Percentiles rank a stretch among this genome's conserved stretches.
These are phyloP conservation scores for Vitis amurensis DNA, from an alignment of 164 flowering plant genomes.

Conservation along the genomic window DNA sequence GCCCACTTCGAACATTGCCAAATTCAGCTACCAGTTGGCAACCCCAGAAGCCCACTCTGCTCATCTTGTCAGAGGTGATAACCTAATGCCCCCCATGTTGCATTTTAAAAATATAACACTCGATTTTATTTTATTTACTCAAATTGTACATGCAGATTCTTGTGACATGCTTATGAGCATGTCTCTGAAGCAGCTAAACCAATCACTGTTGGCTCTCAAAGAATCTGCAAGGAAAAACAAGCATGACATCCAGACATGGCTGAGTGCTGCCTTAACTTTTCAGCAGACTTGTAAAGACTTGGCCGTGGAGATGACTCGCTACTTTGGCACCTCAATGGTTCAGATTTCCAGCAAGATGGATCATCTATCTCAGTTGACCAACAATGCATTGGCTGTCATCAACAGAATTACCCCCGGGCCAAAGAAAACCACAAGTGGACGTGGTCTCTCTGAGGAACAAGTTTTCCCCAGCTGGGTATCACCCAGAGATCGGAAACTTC, in stretches of 20 bases:
- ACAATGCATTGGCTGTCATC: conserved; percentile 47
- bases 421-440: background rate
- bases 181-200: conserved; percentile 39
- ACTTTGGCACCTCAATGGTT: background rate
- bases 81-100: background rate
- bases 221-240: conserved; percentile 29
- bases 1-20: conserved; percentile 10
- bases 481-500: conserved; percentile 32
- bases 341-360: conserved; percentile 35
- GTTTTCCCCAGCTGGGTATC: conserved; percentile 40
- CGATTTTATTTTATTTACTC: background rate
- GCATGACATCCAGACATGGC: conserved; percentile 54
- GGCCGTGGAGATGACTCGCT: background rate
- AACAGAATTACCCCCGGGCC: conserved; percentile 29
- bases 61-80: conserved; percentile 16
- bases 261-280: conserved; percentile 50
- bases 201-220: conserved; percentile 38
- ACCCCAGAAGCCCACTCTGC: conserved; percentile 3
- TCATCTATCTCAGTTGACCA: conserved; percentile 33
- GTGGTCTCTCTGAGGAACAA: background rate
- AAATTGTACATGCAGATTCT: conserved; percentile 25
- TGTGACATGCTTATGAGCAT: conserved; percentile 43
- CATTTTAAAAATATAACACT: background rate
- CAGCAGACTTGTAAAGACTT: conserved; percentile 51
- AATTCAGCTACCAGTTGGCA: conserved; percentile 5